These are phyloP conservation scores for Pseudomonodictys pantanalensis DNA, from an alignment of 495 filamentous ascomycete species.

Conservation along the genomic window DNA sequence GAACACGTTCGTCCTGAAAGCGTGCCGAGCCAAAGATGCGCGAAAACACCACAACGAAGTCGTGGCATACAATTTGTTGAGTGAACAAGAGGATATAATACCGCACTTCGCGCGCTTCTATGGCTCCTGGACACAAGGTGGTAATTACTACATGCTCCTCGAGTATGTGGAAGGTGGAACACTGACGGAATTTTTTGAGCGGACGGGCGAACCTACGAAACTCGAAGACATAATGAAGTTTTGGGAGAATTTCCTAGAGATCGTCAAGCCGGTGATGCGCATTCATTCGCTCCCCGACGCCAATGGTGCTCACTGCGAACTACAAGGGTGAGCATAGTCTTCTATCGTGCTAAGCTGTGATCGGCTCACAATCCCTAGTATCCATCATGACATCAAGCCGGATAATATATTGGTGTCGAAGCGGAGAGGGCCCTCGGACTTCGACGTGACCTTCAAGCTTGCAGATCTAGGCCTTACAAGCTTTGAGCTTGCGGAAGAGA, in stretches of 20 bases:
- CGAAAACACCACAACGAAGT: conserved; percentile 3
- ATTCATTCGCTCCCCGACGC: conserved; percentile 38
- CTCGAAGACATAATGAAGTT: conserved; percentile 44
- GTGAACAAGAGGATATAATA: not conserved
- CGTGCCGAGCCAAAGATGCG: conserved; percentile 33
- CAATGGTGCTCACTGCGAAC: not conserved
- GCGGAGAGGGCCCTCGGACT: not conserved
- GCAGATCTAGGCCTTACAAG: conserved; percentile 23
- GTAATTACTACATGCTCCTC: conserved; percentile 45
- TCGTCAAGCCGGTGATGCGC: conserved; percentile 40
- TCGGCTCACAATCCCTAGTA: conserved; percentile 1
- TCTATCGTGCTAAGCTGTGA: not conserved
- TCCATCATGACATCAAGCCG: conserved; percentile 30
- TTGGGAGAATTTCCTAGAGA: conserved; percentile 44
- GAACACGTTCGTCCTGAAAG: conserved; percentile 46
- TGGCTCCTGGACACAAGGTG: conserved; percentile 44
- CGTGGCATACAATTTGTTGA: conserved; percentile 39
- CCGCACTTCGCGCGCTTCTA: conserved; percentile 46
- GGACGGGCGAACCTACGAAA: conserved; percentile 32
- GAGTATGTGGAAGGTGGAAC: conserved; percentile 49
- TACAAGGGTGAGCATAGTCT: conserved; percentile 6
- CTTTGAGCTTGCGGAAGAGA: conserved; percentile 1
- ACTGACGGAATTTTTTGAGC: conserved; percentile 44
- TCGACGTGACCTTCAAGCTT: conserved; percentile 23
- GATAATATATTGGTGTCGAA: conserved; percentile 24